Evolutionary conservation across 2,329 filamentous ascomycete species (phyloP), one percentile per base, ranked within the genome.

Genomic region (Helminthosporium solani): DNA sequence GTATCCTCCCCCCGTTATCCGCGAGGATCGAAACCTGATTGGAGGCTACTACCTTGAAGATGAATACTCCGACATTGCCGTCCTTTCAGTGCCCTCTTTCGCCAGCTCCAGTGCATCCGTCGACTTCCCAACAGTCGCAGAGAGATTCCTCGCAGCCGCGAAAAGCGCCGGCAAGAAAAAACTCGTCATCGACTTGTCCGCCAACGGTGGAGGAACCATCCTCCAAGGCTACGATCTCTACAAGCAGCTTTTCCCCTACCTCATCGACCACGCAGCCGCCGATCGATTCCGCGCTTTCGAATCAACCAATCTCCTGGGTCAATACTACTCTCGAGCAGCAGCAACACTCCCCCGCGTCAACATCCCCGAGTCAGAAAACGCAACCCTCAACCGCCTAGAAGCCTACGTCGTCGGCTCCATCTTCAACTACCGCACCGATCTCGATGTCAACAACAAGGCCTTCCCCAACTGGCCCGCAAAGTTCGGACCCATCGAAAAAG

Each of bases 201-300:
- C 74, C 37, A 85, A 85, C 53, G 78, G 75, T 2, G 83, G 83
- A 33, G 82, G 83, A 19, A 75, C 74, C 12, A 78, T 85, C 35
- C 61, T 82, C 7, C 74, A 79, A n/a, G 82, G 79, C 14, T 83
- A 82, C 53, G 82, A 84, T 57, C 72, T 86, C 20, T 84, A 85
- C 69, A 78, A 79, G 42, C 66, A 76, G 61, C 70, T 83, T 0
- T 79, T 80, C 68, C 80, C 80, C 0, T 51, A 56, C 4, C 66
- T 72, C 11, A 68, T 75, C 7, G 66, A 73, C 3, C 73, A 74
- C 3, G 80, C 78, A 46, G 76, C 76, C 3, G 75, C 72, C 3
- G 74, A 74, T 49, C 77, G 80, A 19, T 72, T 80, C 61, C 73
- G 79, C 11, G 73, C 78, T 2, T 69, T 75, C 30, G 75, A 80